Base-by-base conservation (phyloP, 2,329 filamentous ascomycete species). In the Epichloe brachyelytri region DNA sequence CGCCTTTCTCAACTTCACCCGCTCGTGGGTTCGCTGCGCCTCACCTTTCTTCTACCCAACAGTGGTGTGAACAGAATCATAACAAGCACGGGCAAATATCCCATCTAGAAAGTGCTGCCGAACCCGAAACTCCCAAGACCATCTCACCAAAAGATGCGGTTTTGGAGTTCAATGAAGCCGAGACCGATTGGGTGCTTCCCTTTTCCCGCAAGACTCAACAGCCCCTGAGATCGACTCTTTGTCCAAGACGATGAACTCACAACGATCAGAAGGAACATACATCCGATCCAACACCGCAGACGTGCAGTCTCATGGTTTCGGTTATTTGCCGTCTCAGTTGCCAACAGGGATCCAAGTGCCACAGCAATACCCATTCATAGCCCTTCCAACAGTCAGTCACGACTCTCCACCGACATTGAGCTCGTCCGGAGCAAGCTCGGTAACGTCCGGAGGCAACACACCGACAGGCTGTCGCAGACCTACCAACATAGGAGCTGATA, bases 121-220 rank as follows among this genome's bases (percentile, higher is more conserved):
- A 75, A 44, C 70, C 73, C 1, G 65, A 74, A 5, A 76, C 75
- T 0, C 76, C 84, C n/a, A 87, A 88, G 67, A 95, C 91, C 0
- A 95, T 98, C 45, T 97, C 91, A 1, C 93, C 91, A 22, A 94
- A 95, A 69, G 91, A 97, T 61, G 87, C 90, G 1, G 70, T 95
- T 53, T 70, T 96, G 47, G 90, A 96, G 54, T 95, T 90, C 63
- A 79, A 84, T 54, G 88, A 93, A 39, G 68, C 74, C 0, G 86
- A 90, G 3, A 82, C 84, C 17, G 83, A 85, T 46, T 70, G 78
- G 4, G 80, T 80, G 53, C 80, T 85, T 59, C 82, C 12, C 70
- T 95, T 19, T 95, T 95, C 62, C 79, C 86, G 3, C 73, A 78
- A 2, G 73, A 78, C 50, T 73, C 79, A 41, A 64, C 72, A 44